phyloP scores from a whole-genome alignment of 1,284 basidiomycete genomes.

The Fomitopsis pinicola region DNA sequence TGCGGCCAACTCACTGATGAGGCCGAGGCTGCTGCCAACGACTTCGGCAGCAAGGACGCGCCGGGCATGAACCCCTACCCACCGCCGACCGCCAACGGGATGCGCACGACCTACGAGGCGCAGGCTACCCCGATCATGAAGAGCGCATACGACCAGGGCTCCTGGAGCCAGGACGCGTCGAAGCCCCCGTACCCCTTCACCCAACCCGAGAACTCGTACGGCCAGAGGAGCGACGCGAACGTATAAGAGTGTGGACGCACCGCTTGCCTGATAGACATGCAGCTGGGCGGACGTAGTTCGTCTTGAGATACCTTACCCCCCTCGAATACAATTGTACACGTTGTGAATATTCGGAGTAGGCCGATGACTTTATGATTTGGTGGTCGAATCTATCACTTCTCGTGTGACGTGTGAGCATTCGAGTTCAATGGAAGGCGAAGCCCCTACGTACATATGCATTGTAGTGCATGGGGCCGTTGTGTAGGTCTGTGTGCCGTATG shows the following conservation, averaged over 20 bases:
- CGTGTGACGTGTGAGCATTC: background rate
- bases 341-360: constrained; percentile 10
- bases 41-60: constrained; percentile 14
- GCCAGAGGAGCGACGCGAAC: constrained; percentile 5
- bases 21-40: constrained; percentile 12
- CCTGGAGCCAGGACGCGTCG: constrained; percentile 12
- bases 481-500: no score
- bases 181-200: constrained; percentile 19
- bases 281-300: background rate
- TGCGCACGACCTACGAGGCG: constrained; percentile 22
- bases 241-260: constrained; percentile 1
- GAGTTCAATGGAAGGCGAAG: no score
- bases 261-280: background rate
- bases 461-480: no score
- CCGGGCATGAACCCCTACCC: constrained; percentile 14
- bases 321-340: constrained; percentile 6
- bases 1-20: constrained; percentile 26
- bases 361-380: constrained; percentile 11
- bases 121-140: constrained; percentile 10
- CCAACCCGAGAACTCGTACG: constrained; percentile 14
- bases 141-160: constrained; percentile 12
- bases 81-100: constrained; percentile 2
- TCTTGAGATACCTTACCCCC: background rate
- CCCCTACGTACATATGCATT: no score
- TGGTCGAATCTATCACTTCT: constrained; percentile 4